Conservation (phyloP, 2,329 filamentous ascomycete species). For the Microascus cirrosus region DNA sequence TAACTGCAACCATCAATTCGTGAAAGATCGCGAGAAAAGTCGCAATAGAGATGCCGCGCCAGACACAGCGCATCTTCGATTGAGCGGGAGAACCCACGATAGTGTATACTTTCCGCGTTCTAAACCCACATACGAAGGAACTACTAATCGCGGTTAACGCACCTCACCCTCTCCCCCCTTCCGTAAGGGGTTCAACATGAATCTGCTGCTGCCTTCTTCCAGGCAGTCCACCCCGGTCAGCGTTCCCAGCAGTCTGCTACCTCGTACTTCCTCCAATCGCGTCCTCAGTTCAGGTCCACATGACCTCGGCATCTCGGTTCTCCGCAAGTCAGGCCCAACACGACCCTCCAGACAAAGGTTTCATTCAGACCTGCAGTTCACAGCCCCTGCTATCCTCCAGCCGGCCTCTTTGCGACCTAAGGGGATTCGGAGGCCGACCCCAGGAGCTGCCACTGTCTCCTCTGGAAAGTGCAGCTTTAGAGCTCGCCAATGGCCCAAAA, state of each 20-base stretch:
- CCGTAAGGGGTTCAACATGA: not conserved
- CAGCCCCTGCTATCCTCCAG: not conserved
- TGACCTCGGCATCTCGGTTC: not conserved
- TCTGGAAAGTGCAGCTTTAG: not conserved
- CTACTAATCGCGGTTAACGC: not conserved
- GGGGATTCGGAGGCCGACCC: not conserved
- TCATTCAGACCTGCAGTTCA: no score
- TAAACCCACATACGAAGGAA: not conserved
- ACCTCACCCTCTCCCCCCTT: not conserved
- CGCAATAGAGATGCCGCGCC: not conserved
- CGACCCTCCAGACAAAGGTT: not conserved
- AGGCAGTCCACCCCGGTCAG: not conserved
- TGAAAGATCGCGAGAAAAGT: no score
- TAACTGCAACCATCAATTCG: not conserved
- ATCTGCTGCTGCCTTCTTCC: not conserved
- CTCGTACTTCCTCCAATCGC: not conserved
- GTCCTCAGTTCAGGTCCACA: not conserved
- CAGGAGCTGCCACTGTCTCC: not conserved
- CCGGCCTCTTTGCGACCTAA: not conserved
- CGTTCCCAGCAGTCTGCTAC: not conserved
- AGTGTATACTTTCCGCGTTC: not conserved
- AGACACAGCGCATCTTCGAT: not conserved
- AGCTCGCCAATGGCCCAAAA: not conserved
- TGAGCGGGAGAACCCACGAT: not conserved
- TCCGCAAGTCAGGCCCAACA: not conserved